These are phyloP conservation scores for Fragaria nilgerrensis DNA, from an alignment of 306 rosid genomes.

Conservation along the genomic window DNA sequence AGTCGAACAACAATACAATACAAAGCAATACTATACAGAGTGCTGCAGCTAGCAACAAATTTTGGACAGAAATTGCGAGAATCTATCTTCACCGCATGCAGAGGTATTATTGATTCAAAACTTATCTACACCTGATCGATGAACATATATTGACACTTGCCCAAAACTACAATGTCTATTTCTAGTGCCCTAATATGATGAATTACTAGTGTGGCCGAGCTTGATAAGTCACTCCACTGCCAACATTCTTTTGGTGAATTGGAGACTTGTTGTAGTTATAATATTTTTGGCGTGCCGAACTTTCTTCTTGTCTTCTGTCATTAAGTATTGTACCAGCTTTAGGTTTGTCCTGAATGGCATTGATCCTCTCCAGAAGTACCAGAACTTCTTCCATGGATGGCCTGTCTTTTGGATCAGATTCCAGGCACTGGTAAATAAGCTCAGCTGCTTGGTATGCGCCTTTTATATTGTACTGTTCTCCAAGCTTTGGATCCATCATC, in stretches of 20 bases:
- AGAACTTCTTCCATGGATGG: constrained; percentile 70
- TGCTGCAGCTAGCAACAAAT: background rate
- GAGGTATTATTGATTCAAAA: no score
- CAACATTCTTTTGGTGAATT: background rate
- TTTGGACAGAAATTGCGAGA: background rate
- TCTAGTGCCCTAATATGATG: background rate
- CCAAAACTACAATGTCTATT: background rate
- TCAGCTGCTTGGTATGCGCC: constrained; percentile 49
- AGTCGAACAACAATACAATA: background rate
- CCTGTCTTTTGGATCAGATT: constrained; percentile 49
- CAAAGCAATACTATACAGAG: background rate
- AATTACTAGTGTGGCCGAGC: constrained; percentile 4
- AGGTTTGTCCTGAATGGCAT: constrained; percentile 27
- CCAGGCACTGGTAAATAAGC: constrained; percentile 51
- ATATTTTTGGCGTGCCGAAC: background rate
- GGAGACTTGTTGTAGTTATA: constrained; percentile 9
- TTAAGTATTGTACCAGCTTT: constrained; percentile 23
- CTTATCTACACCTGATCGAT: background rate
- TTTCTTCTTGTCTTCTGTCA: background rate
- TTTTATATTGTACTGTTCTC: constrained; percentile 24
- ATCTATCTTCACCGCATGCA: no score
- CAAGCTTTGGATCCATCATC: constrained; percentile 52
- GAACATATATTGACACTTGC: background rate
- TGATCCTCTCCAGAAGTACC: constrained; percentile 31
- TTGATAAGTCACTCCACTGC: background rate